A percentile compares a stretch with the other conserved stretches of the same genome.
These are phyloP conservation scores for Fagopyrum esculentum DNA, from an alignment of 148 eudicot genomes.

Conservation along the genomic window DNA sequence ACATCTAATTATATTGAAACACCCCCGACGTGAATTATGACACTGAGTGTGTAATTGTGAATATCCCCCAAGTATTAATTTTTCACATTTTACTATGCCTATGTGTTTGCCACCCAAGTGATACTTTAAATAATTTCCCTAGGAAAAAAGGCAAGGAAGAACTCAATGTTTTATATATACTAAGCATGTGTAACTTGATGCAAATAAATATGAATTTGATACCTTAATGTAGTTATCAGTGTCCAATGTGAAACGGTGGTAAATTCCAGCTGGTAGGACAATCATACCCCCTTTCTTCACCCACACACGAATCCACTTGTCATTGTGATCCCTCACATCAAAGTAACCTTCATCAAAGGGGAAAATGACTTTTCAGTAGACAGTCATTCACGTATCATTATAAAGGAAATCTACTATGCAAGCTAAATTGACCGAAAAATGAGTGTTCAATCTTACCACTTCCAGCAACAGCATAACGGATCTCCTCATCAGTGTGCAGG, in stretches of 20 bases:
- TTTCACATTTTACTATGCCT: too few species aligned
- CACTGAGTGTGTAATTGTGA: too few species aligned
- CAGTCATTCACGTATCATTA: background rate
- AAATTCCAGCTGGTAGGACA: constrained; percentile 94
- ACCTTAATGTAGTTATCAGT: constrained; percentile 90
- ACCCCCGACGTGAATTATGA: too few species aligned
- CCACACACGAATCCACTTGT: constrained; percentile 91
- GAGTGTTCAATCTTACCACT: constrained; percentile 46
- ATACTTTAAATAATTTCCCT: too few species aligned
- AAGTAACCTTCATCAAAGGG: constrained; percentile 58
- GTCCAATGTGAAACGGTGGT: constrained; percentile 97
- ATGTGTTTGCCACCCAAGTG: too few species aligned
- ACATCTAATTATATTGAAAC: too few species aligned
- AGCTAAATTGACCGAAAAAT: background rate
- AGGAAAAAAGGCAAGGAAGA: too few species aligned
- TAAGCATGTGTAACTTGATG: background rate
- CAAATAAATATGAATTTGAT: background rate
- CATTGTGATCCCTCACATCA: constrained; percentile 86
- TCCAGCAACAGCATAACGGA: constrained; percentile 88
- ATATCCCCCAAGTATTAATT: too few species aligned
- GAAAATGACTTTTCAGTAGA: background rate
- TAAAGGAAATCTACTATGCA: background rate
- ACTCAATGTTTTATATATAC: background rate
- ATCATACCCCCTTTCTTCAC: constrained; percentile 96
- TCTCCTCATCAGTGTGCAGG: constrained; percentile 98